These are phyloP conservation scores for Podaxis sp. DNA, from an alignment of 768 basidiomycete species.

Conservation along the genomic window DNA sequence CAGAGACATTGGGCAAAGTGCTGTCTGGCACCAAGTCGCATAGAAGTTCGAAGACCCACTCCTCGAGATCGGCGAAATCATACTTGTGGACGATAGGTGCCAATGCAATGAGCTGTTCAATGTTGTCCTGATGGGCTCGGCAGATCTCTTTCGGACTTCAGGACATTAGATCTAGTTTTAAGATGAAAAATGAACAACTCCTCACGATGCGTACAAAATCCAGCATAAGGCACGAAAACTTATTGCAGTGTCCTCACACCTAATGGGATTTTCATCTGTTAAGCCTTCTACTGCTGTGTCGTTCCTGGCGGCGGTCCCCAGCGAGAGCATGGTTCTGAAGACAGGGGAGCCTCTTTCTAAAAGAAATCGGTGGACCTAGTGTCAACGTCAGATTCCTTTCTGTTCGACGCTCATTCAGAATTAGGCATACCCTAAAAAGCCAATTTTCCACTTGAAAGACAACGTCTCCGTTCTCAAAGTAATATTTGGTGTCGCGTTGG, in stretches of 20 bases:
- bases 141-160: not conserved
- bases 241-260: not conserved
- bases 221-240: slow-evolving; percentile 5
- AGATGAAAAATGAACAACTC: not conserved
- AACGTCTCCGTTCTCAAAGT: slow-evolving; percentile 4
- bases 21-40: not conserved
- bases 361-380: slow-evolving; percentile 6
- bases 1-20: not conserved
- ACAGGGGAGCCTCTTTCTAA: not conserved
- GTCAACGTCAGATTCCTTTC: not conserved
- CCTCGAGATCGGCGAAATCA: not conserved
- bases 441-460: not conserved
- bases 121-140: not conserved
- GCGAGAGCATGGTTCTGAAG: not conserved
- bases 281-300: not conserved
- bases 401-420: not conserved
- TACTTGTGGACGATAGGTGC: not conserved
- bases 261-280: not conserved
- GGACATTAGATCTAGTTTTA: not conserved
- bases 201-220: not conserved
- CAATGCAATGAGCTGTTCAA: not conserved
- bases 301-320: not conserved
- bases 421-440: slow-evolving; percentile 1
- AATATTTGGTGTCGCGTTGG: not conserved
- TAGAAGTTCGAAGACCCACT: not conserved